Conservation (phyloP, 2,329 filamentous ascomycete genomes). For the Sporothrix humicola region DNA sequence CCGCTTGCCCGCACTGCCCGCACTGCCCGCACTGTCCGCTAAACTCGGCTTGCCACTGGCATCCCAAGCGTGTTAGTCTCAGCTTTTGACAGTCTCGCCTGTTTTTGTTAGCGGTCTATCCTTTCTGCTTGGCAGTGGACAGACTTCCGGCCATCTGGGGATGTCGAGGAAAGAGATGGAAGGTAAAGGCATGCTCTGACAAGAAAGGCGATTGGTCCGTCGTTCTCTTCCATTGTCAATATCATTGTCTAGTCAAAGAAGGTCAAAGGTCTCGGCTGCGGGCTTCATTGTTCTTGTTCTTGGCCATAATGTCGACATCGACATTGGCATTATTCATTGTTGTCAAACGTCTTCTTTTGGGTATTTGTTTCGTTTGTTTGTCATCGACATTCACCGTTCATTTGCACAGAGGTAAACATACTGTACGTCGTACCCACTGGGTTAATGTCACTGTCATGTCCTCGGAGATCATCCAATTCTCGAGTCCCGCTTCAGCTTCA, state of each 20-base stretch:
- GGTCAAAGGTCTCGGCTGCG: not conserved
- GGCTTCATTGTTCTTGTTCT: not conserved
- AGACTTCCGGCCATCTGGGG: too few species aligned
- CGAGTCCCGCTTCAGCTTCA: not conserved
- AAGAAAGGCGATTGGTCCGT: not conserved
- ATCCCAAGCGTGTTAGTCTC: not conserved
- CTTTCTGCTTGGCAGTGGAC: not conserved
- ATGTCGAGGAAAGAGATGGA: not conserved
- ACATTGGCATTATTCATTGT: too few species aligned
- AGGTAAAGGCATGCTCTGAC: not conserved
- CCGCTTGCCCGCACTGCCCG: not conserved
- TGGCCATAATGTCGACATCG: not conserved
- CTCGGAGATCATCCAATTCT: not conserved
- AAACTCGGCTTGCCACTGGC: not conserved
- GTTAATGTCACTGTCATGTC: too few species aligned
- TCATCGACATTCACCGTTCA: not conserved
- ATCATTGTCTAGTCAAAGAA: not conserved
- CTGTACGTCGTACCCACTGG: too few species aligned
- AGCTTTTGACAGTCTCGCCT: not conserved
- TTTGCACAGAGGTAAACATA: not conserved
- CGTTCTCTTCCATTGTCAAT: not conserved
- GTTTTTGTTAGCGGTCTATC: slow-evolving; percentile 1
- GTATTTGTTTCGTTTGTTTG: not conserved
- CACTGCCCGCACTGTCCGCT: not conserved
- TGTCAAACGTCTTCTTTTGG: not conserved